phyloP scores from a whole-genome alignment of 257 asterid genomes.

The Rhazya stricta region DNA sequence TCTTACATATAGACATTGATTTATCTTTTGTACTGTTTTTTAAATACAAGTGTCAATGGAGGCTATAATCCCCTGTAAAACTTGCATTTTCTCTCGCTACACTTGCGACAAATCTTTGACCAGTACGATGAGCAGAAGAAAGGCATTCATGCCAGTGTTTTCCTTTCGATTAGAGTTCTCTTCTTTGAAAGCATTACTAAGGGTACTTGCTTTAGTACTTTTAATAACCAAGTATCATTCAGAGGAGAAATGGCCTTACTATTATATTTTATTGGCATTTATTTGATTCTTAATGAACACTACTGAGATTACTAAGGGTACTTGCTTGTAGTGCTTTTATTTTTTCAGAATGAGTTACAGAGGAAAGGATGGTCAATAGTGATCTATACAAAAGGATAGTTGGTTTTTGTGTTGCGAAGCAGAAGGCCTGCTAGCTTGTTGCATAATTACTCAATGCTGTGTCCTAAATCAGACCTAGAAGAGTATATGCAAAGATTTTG shows the following conservation, averaged over 20 bases:
- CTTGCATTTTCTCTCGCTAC: neutral
- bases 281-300: neutral
- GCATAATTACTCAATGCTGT: neutral
- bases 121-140: neutral
- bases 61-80: neutral
- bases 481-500: neutral
- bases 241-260: neutral
- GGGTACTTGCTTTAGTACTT: neutral
- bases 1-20: neutral
- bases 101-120: neutral
- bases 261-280: neutral
- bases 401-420: neutral
- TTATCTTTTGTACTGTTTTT: neutral
- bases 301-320: neutral
- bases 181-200: neutral
- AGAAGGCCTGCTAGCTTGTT: neutral
- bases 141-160: neutral
- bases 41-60: neutral
- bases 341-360: neutral
- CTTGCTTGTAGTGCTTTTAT: neutral
- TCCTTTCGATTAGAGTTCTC: neutral
- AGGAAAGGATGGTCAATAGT: neutral
- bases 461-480: neutral
- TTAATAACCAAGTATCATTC: neutral
- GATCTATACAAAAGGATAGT: neutral